phyloP scores from a whole-genome alignment of 1,139 yeast genomes.

The Geotrichum australiense region DNA sequence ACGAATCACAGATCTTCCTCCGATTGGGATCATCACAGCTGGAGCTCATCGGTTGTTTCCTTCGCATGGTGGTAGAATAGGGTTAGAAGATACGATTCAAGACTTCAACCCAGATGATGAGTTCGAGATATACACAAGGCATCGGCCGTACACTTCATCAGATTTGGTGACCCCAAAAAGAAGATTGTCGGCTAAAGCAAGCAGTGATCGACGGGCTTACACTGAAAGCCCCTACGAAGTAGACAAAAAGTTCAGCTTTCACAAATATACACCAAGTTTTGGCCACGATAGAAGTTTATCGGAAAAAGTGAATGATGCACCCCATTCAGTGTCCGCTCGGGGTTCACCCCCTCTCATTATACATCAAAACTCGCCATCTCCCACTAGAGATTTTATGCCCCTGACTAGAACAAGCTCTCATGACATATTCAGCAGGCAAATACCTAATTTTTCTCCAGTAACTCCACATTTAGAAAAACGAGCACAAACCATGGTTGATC shows the following conservation, averaged over 20 bases:
- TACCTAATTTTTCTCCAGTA: not conserved
- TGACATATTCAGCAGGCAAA: not conserved
- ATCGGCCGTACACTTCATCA: conserved; percentile 1
- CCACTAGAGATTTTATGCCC: not conserved
- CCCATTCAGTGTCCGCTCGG: not conserved
- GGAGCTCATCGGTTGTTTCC: conserved; percentile 9
- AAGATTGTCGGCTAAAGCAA: conserved; percentile 3
- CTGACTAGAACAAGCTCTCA: not conserved
- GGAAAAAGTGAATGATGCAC: not conserved
- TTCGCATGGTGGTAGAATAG: not conserved
- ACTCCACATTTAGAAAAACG: not conserved
- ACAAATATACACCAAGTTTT: not conserved
- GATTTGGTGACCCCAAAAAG: conserved; percentile 8
- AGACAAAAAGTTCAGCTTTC: not conserved
- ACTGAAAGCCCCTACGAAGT: conserved; percentile 1
- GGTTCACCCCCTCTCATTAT: not conserved
- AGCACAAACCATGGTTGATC: too few species aligned
- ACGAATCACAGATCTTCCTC: conserved; percentile 5
- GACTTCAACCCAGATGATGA: conserved; percentile 3
- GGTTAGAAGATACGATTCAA: conserved; percentile 15
- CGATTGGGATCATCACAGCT: conserved; percentile 9
- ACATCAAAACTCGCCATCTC: conserved; percentile 4
- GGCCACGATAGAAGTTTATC: not conserved
- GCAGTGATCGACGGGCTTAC: conserved; percentile 3
- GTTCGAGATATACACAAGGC: conserved; percentile 1